Base-by-base conservation (phyloP, 2,329 filamentous ascomycete species). In the Fusarium pseudocircinatum region DNA sequence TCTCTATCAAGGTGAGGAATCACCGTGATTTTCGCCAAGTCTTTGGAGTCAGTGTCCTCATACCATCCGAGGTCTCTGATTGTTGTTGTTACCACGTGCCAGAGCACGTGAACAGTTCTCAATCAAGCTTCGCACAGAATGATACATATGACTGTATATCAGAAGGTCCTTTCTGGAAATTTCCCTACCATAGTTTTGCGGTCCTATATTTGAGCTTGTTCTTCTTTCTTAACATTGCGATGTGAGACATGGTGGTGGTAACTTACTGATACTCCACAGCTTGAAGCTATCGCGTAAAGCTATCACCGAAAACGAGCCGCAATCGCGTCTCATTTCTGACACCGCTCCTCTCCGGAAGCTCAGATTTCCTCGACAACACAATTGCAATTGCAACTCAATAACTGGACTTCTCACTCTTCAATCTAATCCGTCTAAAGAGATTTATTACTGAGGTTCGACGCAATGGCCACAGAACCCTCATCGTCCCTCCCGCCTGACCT, bases 401-500 rank as follows among this genome's bases (percentile, higher is more conserved):
- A 9, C 8, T 22, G 46, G 24, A 43, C 20, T 18, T n/a, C 22
- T 24, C 2, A 15, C 16, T 18, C 14, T 22, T 42, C 18, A 4
- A n/a, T 11, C 6, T 6, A 56, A n/a, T 42, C 37, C 42, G 57
- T 60, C 60, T n/a, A 34, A 43, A 22, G 16, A 22, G 7, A 26
- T 8, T 16, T 6, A 28, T 18, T 36, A 16, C 20, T 26, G 24
- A n/a, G n/a, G 16, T 24, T 30, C 15, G 28, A 36, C 49, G 24
- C 14, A 49, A 76, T 76, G 72, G 50, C 65, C n/a, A 32, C 61
- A 37, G 62, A 63, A 69, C 65, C 71, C 30, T 57, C 63, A 40
- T 79, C 77, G 4, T 77, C 79, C 36, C 84, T 88, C 12, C 87
- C 88, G 4, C 84, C 86, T 8, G 87, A 90, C 73, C 79, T 91